Percentiles rank a stretch among this genome's conserved stretches.
Conservation (phyloP, 2,329 filamentous ascomycete species). For the Diaporthe ampelina region DNA sequence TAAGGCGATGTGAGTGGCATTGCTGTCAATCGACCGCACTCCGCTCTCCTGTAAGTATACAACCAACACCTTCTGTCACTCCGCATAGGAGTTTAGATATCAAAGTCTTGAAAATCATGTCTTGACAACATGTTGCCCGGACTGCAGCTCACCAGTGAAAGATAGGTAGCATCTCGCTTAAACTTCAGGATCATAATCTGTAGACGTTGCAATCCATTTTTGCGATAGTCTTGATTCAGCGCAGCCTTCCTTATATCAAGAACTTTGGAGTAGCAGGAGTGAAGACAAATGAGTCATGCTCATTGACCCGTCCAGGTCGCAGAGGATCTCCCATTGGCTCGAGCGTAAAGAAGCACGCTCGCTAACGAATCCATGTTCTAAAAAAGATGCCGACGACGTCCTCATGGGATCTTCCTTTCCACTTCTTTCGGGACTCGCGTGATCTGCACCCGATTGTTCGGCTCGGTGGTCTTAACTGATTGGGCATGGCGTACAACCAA, state of each 20-base stretch:
- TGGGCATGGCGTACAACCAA: background rate
- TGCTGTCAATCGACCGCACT: no score
- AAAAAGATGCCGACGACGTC: background rate
- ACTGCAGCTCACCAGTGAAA: background rate
- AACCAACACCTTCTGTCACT: background rate
- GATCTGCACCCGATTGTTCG: background rate
- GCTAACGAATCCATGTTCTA: background rate
- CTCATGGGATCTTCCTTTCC: background rate
- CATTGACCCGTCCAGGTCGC: no score
- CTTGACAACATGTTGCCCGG: background rate
- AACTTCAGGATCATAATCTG: background rate
- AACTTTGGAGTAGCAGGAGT: background rate
- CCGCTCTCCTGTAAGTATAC: no score
- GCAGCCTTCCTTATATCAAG: background rate
- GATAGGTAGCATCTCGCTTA: background rate
- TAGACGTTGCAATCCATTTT: background rate
- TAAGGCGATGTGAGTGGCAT: no score
- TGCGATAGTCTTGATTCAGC: background rate
- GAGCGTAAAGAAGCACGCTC: background rate
- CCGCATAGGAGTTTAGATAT: background rate
- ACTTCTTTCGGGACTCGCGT: background rate
- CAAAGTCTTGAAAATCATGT: background rate
- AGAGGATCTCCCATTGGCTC: background rate
- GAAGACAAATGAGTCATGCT: background rate
- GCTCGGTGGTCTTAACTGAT: background rate